Conservation (phyloP, 2,329 filamentous ascomycete species). For the Penicillium decumbens region DNA sequence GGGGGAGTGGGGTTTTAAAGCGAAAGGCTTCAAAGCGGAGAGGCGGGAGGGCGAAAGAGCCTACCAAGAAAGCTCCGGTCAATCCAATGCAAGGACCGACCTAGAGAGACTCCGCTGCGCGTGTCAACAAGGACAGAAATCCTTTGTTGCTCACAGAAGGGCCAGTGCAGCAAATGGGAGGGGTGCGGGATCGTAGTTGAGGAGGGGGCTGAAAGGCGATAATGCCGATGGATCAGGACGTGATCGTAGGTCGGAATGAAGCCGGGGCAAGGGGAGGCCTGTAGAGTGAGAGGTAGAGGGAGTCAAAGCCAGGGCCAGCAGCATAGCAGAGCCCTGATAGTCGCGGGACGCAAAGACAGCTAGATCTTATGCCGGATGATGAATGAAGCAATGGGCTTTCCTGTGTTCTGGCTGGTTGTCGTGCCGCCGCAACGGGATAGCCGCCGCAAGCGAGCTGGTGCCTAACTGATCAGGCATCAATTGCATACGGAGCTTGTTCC, state of each 20-base stretch:
- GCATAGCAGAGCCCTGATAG: conserved; percentile 12
- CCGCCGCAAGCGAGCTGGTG: conserved; percentile 37
- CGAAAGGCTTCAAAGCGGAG: conserved; percentile 18
- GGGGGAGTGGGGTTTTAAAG: conserved; percentile 5
- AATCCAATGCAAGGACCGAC: conserved; percentile 17
- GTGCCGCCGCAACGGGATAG: conserved; percentile 39
- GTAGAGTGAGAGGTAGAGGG: conserved; percentile 6
- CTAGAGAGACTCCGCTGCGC: conserved; percentile 14
- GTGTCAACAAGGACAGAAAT: conserved; percentile 6
- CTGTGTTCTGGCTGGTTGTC: conserved; percentile 37
- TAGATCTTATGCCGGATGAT: conserved; percentile 24
- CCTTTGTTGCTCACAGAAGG: conserved; percentile 12
- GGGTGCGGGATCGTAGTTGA: conserved; percentile 18
- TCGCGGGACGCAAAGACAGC: conserved; percentile 12
- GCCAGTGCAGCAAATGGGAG: conserved; percentile 11
- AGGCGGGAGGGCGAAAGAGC: conserved; percentile 23
- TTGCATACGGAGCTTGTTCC: not conserved
- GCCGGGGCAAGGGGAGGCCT: conserved; percentile 7
- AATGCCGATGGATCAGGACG: conserved; percentile 22
- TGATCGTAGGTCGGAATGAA: conserved; percentile 15
- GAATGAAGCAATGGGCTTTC: conserved; percentile 32
- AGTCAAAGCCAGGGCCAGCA: conserved; percentile 9
- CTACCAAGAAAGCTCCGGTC: conserved; percentile 26
- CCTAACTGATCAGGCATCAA: conserved; percentile 19
- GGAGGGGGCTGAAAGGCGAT: conserved; percentile 22